Evolutionary conservation across 169 alveolate species (phyloP), one percentile per base, ranked within the genome.

Genomic region (Plasmodium gonderi): DNA sequence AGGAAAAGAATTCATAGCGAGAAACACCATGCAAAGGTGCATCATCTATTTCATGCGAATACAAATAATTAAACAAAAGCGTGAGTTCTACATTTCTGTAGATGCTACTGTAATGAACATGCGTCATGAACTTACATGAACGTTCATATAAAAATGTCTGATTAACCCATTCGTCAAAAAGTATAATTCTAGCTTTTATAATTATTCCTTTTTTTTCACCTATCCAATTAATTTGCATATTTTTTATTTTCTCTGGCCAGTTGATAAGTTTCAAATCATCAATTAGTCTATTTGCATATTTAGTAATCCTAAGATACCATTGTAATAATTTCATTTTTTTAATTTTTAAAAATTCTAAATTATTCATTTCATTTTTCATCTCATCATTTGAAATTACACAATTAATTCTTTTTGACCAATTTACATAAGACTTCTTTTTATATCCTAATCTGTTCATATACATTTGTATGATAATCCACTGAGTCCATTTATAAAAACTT

Each of bases 361-460:
- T 97, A 91, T 97, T 97, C 14, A 92, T 76, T 11, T 99, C 99
- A 45, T 97, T 87, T 17, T 90, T 96, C 14, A 98, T 97, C 77
- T 98, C 98, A 91, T 98, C 99, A 90, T 98, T 97, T 8, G 99
- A 98, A 29, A 98, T 96, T 40, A 97, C 99, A 23, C 99, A 96
- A 76, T 95, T 78, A 82, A 96, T 94, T 23, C 75, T 65, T 14
- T 90, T 45, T 9, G 90, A 82, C 83, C 93, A 93, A 90, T 97
- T 97, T 1, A 98, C 98, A 49, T 91, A 91, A 2, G 96, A 97
- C 5, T 31, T 79, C 12, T 95, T 94, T 60, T 94, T 91, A 90
- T 98, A 97, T 1, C 98, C 99, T 4, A 98, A 94, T 1, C 97
- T 97, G 14, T 91, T 72, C 69, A 96, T 85, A 45, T 80, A 91